These are phyloP conservation scores for Nepenthes mirabilis DNA, from an alignment of 148 eudicot species.

Conservation along the genomic window DNA sequence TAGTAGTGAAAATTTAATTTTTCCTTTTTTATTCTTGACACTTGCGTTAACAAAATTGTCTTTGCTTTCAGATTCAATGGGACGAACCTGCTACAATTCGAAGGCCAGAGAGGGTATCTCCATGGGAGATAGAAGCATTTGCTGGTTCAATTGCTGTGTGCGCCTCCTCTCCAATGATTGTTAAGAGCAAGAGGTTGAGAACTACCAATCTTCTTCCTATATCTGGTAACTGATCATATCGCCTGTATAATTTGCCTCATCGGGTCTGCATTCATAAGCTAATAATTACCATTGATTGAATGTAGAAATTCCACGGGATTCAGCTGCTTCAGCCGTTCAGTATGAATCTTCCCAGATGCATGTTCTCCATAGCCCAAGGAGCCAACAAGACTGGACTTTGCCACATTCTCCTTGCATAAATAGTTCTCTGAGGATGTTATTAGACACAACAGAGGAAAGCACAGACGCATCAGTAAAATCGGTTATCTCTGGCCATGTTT, in stretches of 20 bases:
- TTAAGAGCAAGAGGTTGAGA: conserved; percentile 66
- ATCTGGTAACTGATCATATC: conserved; percentile 29
- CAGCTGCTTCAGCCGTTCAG: conserved; percentile 35
- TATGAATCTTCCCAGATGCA: conserved; percentile 25
- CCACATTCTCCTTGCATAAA: conserved; percentile 15
- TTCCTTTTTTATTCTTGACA: neutral
- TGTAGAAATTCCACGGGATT: conserved; percentile 24
- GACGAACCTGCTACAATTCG: conserved; percentile 61
- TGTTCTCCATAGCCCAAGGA: conserved; percentile 21
- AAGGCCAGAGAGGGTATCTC: conserved; percentile 79
- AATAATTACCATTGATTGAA: neutral
- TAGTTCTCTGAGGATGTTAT: conserved; percentile 22
- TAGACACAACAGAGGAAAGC: conserved; percentile 18
- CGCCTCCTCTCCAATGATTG: conserved; percentile 22
- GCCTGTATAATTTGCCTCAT: neutral
- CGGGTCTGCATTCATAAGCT: neutral
- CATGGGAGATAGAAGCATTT: conserved; percentile 89
- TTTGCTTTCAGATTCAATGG: conserved; percentile 63
- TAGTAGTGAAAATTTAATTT: neutral
- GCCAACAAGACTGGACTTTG: conserved; percentile 25
- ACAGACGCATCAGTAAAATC: conserved; percentile 16
- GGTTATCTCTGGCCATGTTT: conserved; percentile 14
- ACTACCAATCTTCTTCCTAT: conserved; percentile 34
- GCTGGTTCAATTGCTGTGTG: conserved; percentile 34
- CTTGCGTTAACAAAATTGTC: neutral